Conservation (phyloP, 1,284 basidiomycete genomes). For the Pholiota adiposa region DNA sequence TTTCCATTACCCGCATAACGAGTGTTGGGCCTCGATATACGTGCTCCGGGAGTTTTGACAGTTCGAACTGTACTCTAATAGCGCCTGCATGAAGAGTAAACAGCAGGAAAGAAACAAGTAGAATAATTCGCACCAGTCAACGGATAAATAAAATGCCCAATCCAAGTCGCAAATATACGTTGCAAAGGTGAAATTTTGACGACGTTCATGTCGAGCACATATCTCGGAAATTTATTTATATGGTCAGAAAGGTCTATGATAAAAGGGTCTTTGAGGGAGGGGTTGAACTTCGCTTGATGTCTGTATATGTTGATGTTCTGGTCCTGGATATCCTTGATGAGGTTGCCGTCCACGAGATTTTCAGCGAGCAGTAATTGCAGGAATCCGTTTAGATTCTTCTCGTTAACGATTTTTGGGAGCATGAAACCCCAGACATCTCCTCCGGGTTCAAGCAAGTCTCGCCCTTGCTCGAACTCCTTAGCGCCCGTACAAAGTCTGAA, state of each 20-base stretch:
- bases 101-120: neutral
- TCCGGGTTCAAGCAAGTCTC: neutral
- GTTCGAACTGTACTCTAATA: neutral
- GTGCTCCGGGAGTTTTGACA: neutral
- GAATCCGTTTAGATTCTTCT: neutral
- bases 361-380: neutral
- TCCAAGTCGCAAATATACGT: neutral
- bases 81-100: neutral
- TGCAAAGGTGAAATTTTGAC: neutral
- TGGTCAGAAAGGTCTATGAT: neutral
- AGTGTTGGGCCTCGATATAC: neutral
- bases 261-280: neutral
- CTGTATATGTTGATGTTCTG: neutral
- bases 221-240: too few species aligned
- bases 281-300: neutral
- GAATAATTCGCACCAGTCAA: neutral
- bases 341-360: neutral
- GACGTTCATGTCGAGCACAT: neutral
- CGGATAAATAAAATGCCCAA: neutral
- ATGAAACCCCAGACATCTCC: neutral
- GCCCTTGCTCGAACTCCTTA: neutral
- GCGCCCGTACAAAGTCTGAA: neutral
- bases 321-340: neutral
- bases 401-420: too few species aligned
- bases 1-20: neutral